Evolutionary conservation across 305 asterid species (phyloP), one percentile per base, ranked within the genome.

Genomic region (Rubia tinctorum): DNA sequence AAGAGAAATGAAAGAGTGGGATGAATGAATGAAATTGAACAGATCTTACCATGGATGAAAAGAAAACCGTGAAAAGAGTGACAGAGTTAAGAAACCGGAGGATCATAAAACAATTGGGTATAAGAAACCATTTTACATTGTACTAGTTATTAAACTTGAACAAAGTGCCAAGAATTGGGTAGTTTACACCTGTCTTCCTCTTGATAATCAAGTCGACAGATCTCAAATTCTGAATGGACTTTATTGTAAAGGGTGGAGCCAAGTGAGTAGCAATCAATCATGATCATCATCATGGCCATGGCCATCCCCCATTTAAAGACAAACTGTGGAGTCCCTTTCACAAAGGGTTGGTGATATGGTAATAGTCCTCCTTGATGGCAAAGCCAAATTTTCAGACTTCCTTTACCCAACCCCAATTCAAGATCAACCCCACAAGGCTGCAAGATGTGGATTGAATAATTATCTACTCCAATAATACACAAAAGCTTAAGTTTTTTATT

Each of bases 261-360:
- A 53, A 53, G 18, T 20, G 59, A 53, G 59, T 53, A 53, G 59
- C 59, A 53, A 53, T 53, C 59, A 53, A 53, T 53, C 59, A 53
- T 53, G 2, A 53, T 53, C 59, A 53, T 18, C 59, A 53, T 53
- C 59, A 53, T 53, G 59, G 59, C 59, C 59, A 39, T 73, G 45
- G 68, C 59, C 59, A 45, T 17, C 20, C n/a, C 6, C 66, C 40
- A 10, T 74, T 74, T 49, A 56, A 18, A 53, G 68, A 68, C 63
- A 43, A 59, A 68, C 4, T 37, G 8, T 74, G 39, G 34, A 27
- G 73, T 59, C 73, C 60, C 59, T 75, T 68, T 68, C 73, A 30
- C 15, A 0, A 8, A 27, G 68, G 25, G 63, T 49, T 75, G 68
- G 69, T 67, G 59, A 18, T 53, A 18, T 53, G 59, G 59, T 53